phyloP scores from a whole-genome alignment of 2,329 filamentous ascomycete species.

The Phialocephala subalpina region DNA sequence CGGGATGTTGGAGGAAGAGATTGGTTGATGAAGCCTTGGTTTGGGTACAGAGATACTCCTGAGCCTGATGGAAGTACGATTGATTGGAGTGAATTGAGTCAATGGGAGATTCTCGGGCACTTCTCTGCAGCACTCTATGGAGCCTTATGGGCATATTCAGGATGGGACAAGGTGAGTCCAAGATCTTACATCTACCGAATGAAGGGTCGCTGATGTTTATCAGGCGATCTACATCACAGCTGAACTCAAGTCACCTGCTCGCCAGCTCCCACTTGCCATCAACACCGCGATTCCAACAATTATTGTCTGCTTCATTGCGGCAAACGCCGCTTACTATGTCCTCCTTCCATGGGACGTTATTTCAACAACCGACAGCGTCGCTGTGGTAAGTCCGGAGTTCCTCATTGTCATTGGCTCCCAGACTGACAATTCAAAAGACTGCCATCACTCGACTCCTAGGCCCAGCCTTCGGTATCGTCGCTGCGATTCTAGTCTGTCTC shows the following conservation, averaged over 20 bases:
- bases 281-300: slow-evolving; percentile 68
- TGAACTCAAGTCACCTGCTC: slow-evolving; percentile 58
- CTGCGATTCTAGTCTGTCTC: slow-evolving; percentile 64
- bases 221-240: slow-evolving; percentile 63
- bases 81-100: slow-evolving; percentile 56
- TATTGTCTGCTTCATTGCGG: slow-evolving; percentile 64
- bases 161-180: slow-evolving; percentile 67
- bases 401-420: neutral
- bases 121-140: slow-evolving; percentile 68
- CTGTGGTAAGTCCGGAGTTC: slow-evolving; percentile 57
- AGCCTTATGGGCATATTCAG: slow-evolving; percentile 70
- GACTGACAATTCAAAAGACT: slow-evolving; percentile 49
- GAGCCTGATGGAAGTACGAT: slow-evolving; percentile 58
- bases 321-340: slow-evolving; percentile 69
- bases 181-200: neutral
- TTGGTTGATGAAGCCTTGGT: slow-evolving; percentile 63
- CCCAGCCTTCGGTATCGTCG: slow-evolving; percentile 57
- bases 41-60: slow-evolving; percentile 56
- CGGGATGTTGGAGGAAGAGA: slow-evolving; percentile 54
- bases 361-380: slow-evolving; percentile 66
- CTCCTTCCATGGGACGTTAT: slow-evolving; percentile 66
- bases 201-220: slow-evolving; percentile 18
- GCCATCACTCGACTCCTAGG: slow-evolving; percentile 64
- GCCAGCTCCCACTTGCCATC: slow-evolving; percentile 66
- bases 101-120: slow-evolving; percentile 67